Base-by-base conservation (phyloP, 345 rosid genomes). In the Bretschneidera sinensis region DNA sequence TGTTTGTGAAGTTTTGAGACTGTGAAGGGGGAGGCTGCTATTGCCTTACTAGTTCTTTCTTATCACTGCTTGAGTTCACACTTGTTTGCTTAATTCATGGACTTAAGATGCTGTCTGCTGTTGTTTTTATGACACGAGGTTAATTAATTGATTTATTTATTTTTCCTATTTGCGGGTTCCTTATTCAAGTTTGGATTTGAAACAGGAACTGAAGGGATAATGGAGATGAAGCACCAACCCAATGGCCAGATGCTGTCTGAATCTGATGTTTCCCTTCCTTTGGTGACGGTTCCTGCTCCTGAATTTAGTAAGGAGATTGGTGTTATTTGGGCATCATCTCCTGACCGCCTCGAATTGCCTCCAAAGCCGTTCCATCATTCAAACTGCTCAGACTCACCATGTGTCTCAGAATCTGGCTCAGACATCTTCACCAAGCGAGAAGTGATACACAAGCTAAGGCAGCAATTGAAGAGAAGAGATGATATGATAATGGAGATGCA, bases 341-440 rank as follows among this genome's bases (percentile, higher is more conserved):
- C 95, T 18, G 95, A 90, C 71, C 82, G 76, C 47, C 79, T 84
- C 54, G 97, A 89, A 75, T 62, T 83, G 64, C 96, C 95, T 60
- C 88, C 81, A 61, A 90, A 78, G 73, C 86, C 84, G 48, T 84
- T 81, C 64, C 82, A 87, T 71, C 90, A 80, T 51, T 88, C 95
- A 6, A 83, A 85, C 60, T 86, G 99, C 73, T 90, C 96, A 17
- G 97, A 90, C 59, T 94, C 97, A 21, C 95, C 99, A 0, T 79
- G 97, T 62, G 99, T 88, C 66, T 94, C 97, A 48, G 99, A 90
- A 71, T 86, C 96, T 9, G 97, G 99, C n/a, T 94, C 99, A 47
- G 97, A 94, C 70, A 84, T 90, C 53, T 88, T 86, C 75, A 88
- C 85, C 83, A 94, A 88, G 60, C 78, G 92, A 56, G 99, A 94